Base-by-base conservation (phyloP, 2,329 filamentous ascomycete species). In the Fusarium musae region DNA sequence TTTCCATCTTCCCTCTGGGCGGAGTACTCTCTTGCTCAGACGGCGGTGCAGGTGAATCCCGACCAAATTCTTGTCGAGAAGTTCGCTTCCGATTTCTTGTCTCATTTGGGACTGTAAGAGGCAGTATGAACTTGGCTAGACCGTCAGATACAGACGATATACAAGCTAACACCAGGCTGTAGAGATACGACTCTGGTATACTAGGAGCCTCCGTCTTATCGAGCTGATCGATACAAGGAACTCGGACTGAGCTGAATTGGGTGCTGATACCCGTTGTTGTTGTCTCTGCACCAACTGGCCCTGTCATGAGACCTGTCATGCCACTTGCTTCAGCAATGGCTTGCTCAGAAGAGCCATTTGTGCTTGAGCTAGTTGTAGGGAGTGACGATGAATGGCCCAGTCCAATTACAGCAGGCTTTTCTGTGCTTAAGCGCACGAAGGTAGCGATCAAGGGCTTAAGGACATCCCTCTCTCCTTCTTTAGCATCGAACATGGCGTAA, bases 111-210 rank as follows among this genome's bases (percentile, higher is more conserved):
- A 97, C 93, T 1, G 96, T 97, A 42, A 99, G 84, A 2, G 96
- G 96, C 19, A 99, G 87, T 52, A 98, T 93, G 75, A 97, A 97
- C 80, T 96, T 97, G 36, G 96, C 96, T 23, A 99, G 86, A 5
- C 94, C 95, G 78, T 99, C 96, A 1, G 96, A 97, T 56, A 99
- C 89, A 3, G 92, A 94, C 49, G 93, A 96, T 67, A 99, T 92
- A 78, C 96, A 98, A 5, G 93, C 93, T 46, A 99, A 84, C 3
- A 96, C 93, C 53, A 99, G 86, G 70, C 93, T 94, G 82, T 98
- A 98, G 12, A 97, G 88, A 78, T 99, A 99, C 0, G 96, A 97
- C 69, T 98, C 96, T 0, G 96, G 96, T 28, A 97, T 89, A 1
- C 85, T 77, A 8, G 96, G 95, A 1, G 96, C 89, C 53, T 97